Evolutionary conservation across 345 rosid genomes (phyloP).

Genomic region (Trapa bicornis): DNA sequence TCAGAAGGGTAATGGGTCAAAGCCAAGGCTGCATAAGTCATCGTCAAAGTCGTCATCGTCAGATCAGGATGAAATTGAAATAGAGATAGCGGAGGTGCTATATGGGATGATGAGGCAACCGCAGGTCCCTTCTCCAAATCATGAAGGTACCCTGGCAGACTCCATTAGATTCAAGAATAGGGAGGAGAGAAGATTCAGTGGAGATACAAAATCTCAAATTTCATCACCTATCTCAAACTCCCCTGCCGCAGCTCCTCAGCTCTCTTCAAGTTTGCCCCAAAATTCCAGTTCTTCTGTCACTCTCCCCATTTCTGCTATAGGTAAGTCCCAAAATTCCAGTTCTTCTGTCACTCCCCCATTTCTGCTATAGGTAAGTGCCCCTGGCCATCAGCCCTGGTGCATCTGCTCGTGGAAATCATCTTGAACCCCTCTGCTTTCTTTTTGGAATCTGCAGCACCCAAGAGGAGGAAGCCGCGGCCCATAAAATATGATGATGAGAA

Average conservation of each 20-base stretch:
- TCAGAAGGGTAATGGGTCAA: conserved; percentile 64
- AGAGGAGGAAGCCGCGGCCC: conserved; percentile 81
- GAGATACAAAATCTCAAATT: conserved; percentile 72
- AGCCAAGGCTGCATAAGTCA: conserved; percentile 71
- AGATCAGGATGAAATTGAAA: conserved; percentile 92
- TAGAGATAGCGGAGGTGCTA: conserved; percentile 94
- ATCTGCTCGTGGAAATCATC: not conserved
- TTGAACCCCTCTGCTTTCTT: not conserved
- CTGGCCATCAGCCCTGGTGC: not conserved
- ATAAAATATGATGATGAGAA: conserved; percentile 75
- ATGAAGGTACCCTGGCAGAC: conserved; percentile 37
- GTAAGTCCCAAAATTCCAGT: no score
- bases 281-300: conserved; percentile 51
- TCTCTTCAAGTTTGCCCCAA: conserved; percentile 36
- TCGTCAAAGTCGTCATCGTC: conserved; percentile 48
- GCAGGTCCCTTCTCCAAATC: conserved; percentile 42
- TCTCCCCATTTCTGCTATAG: no score
- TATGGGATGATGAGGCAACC: conserved; percentile 92
- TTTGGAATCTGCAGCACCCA: conserved; percentile 50
- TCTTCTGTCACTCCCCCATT: conserved; percentile 10
- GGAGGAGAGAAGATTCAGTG: conserved; percentile 20
- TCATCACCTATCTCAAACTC: conserved; percentile 81
- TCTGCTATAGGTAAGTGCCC: conserved; percentile 49
- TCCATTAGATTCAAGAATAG: conserved; percentile 22
- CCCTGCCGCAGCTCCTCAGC: conserved; percentile 25